Evolutionary conservation across 2,329 filamentous ascomycete species (phyloP).

Genomic region (Metarhizium robertsii): DNA sequence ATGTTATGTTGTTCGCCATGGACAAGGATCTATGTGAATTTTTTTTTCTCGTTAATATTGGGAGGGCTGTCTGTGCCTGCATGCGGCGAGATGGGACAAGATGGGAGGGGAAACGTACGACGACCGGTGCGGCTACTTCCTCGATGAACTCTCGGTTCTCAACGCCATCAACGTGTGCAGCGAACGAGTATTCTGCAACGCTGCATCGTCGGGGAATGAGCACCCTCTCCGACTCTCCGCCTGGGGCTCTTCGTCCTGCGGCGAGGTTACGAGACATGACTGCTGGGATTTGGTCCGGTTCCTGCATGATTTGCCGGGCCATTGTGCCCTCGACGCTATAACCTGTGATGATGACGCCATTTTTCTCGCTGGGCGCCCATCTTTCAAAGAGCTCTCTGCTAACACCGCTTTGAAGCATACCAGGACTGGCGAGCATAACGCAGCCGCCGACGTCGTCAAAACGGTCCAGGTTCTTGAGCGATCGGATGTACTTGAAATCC

Average conservation of each 20-base stretch:
- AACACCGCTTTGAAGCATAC: constrained; percentile 97
- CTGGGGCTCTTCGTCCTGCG: constrained; percentile 50
- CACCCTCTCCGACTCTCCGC: constrained; percentile 69
- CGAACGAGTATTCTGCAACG: constrained; percentile 90
- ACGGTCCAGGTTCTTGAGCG: constrained; percentile 82
- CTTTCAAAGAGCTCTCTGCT: constrained; percentile 86
- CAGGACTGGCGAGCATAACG: constrained; percentile 93
- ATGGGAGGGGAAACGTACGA: constrained; percentile 52
- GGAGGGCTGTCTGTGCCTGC: too few relatives aligned
- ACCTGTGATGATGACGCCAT: constrained; percentile 96
- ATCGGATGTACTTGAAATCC: constrained; percentile 93
- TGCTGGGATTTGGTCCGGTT: constrained; percentile 89
- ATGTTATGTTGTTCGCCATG: constrained; percentile 97
- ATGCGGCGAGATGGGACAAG: not conserved
- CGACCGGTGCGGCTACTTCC: constrained; percentile 81
- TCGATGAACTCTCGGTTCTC: constrained; percentile 98
- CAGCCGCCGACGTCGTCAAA: constrained; percentile 95
- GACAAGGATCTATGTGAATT: constrained; percentile 64
- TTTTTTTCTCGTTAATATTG: constrained; percentile 6
- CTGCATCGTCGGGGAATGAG: constrained; percentile 91
- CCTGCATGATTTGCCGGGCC: constrained; percentile 91
- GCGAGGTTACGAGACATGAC: constrained; percentile 73
- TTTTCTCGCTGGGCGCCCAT: constrained; percentile 93
- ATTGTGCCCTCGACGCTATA: constrained; percentile 98
- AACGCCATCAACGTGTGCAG: constrained; percentile 89